Evolutionary conservation across 2,329 filamentous ascomycete genomes (phyloP), one percentile per base, ranked within the genome.

Genomic region (Tolypocladium endophyticum): DNA sequence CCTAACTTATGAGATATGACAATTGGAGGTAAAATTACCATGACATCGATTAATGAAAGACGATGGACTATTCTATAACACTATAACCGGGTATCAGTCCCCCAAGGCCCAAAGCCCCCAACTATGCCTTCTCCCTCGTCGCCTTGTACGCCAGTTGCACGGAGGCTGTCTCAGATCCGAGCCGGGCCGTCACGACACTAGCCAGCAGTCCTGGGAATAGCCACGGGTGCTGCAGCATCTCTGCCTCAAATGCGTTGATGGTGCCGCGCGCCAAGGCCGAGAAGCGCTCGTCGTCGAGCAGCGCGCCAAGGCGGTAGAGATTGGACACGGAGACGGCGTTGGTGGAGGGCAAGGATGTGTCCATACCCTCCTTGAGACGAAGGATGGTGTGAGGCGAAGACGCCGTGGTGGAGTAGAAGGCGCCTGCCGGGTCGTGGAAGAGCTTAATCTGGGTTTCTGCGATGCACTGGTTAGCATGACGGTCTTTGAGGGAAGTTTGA

Each of bases 331-430:
- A 88, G 7, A 93, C 83, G 45, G 90, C 91, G 70, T 99, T 99
- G 57, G 90, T 88, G 0, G 91, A 94, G 0, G 94, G 94, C 61
- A 94, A 88, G 1, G 91, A 87, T 6, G 90, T 90, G 72, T 99
- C 94, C 82, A 97, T 97, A 64, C 92, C 94, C 63, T 95, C 91
- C 74, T 99, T 99, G 56, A 97, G 82, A 30, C 93, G 87, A 61
- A 97, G 83, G 61, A 97, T 87, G 35, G 88, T 82, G 67, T 92
- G 85, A 0, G 85, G 77, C 12, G 87, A 85, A 50, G 80, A 74
- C 16, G 78, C 75, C 5, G 81, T 76, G 1, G 88, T 92, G 5
- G 86, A 87, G 76, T 89, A 94, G 79, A 93, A 94, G 38, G 83
- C 90, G 50, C 83, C 83, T 33, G 70, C 82, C 4, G 77, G 70